A percentile compares a stretch with the other conserved stretches of the same genome.
phyloP scores from a whole-genome alignment of 139 green algal genomes.

The Chlorella sorokiniana region DNA sequence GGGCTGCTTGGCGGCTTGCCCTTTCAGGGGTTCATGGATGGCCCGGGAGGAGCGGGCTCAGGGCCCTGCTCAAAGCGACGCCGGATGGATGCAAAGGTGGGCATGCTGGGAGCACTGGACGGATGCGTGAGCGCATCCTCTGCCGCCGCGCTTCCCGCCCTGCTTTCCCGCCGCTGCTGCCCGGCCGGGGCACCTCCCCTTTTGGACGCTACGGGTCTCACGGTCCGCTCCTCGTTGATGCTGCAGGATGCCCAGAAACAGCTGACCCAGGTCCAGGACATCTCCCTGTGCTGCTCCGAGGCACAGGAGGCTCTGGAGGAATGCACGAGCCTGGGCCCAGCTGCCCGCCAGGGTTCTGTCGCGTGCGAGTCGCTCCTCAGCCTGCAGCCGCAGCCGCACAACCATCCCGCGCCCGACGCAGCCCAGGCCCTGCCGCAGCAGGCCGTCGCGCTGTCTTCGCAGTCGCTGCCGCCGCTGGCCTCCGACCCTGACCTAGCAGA shows the following conservation, averaged over 20 bases:
- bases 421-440: background rate
- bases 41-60: too few relatives aligned
- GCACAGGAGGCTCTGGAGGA: background rate
- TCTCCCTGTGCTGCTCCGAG: background rate
- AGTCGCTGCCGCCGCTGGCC: background rate
- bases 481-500: slow-evolving; percentile 1
- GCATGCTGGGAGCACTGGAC: too few relatives aligned
- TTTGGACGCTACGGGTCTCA: too few relatives aligned
- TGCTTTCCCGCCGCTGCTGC: too few relatives aligned
- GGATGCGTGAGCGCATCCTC: too few relatives aligned
- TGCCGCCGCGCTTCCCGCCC: too few relatives aligned
- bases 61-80: too few relatives aligned
- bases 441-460: background rate
- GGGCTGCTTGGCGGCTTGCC: too few relatives aligned
- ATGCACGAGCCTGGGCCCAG: background rate
- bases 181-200: too few relatives aligned
- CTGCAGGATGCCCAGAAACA: background rate
- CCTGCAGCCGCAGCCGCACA: background rate
- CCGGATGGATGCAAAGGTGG: too few relatives aligned
- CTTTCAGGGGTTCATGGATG: too few relatives aligned
- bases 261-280: too few relatives aligned
- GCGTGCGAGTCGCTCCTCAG: slow-evolving; percentile 16
- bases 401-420: background rate
- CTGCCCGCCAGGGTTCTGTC: background rate
- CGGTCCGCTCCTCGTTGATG: background rate